Conservation (phyloP, 2,329 filamentous ascomycete genomes). For the Diaporthe nobilis region DNA sequence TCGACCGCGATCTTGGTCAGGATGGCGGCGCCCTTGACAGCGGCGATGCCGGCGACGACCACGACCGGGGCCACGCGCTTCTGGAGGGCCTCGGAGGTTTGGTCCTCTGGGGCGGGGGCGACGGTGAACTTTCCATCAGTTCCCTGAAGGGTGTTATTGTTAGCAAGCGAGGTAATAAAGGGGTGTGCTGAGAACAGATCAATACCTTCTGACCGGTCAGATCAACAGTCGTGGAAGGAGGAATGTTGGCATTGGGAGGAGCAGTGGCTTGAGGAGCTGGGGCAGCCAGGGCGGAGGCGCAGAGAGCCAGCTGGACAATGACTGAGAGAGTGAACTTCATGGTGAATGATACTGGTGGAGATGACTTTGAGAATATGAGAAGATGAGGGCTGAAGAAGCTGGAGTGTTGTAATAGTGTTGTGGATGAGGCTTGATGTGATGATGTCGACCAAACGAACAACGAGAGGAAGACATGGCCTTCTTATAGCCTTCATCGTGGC, state of each 20-base stretch:
- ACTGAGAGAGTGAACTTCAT: constrained; percentile 16
- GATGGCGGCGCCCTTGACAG: constrained; percentile 26
- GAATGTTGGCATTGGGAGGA: constrained; percentile 34
- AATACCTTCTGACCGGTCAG: constrained; percentile 37
- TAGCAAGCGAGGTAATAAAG: neutral
- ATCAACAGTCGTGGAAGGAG: constrained; percentile 17
- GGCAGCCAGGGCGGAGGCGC: constrained; percentile 7
- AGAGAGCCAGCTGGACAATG: constrained; percentile 15
- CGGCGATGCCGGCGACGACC: constrained; percentile 43
- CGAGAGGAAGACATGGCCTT: neutral
- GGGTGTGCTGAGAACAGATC: rapidly evolving
- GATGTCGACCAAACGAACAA: neutral
- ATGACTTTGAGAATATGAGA: neutral
- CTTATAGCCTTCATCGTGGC: constrained; percentile 7
- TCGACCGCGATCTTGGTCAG: constrained; percentile 38
- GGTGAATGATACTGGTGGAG: neutral
- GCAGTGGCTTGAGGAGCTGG: constrained; percentile 11
- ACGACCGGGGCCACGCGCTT: constrained; percentile 42
- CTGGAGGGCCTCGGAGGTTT: constrained; percentile 27
- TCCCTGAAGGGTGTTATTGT: neutral
- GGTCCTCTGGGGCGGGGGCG: constrained; percentile 32
- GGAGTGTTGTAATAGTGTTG: neutral
- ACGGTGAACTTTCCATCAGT: constrained; percentile 34
- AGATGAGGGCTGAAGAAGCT: neutral
- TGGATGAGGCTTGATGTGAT: constrained; percentile 2